Percentiles rank a stretch among this genome's conserved stretches.
Conservation (phyloP, 495 filamentous ascomycete species). For the Tuber borchii region DNA sequence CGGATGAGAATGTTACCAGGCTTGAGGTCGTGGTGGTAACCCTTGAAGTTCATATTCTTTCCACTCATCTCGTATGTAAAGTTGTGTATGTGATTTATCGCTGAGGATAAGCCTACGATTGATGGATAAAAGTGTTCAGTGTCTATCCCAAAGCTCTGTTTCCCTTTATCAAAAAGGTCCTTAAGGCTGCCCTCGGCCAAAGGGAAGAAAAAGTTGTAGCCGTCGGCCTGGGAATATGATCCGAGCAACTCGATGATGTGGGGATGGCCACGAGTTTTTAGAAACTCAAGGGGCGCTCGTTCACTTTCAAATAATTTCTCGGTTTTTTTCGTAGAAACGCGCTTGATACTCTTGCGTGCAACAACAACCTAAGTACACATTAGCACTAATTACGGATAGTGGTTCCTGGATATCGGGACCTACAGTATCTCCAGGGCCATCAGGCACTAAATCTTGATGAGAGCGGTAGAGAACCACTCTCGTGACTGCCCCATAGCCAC, state of each 20-base stretch:
- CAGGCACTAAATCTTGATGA: neutral
- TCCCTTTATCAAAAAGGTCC: constrained; percentile 5
- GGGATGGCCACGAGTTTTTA: constrained; percentile 6
- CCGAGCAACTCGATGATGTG: constrained; percentile 20
- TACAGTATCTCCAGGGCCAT: neutral
- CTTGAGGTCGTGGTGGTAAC: constrained; percentile 35
- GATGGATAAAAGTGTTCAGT: neutral
- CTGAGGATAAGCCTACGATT: constrained; percentile 16
- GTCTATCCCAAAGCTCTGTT: neutral
- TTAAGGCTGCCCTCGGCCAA: constrained; percentile 12
- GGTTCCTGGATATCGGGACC: neutral
- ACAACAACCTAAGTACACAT: neutral
- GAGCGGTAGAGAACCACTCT: neutral
- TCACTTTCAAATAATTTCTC: constrained; percentile 2
- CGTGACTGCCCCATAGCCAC: neutral
- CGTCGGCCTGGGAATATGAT: neutral
- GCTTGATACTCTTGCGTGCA: neutral
- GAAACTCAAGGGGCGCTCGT: neutral
- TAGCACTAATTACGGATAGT: neutral
- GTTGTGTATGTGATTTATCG: constrained; percentile 17
- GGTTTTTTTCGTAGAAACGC: neutral
- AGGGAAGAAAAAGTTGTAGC: constrained; percentile 10
- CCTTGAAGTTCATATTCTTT: neutral
- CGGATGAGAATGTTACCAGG: constrained; percentile 29
- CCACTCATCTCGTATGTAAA: neutral